Percentiles rank a stretch among this genome's conserved stretches.
These are phyloP conservation scores for Aspergillus bridgeri DNA, from an alignment of 495 filamentous ascomycete species.

Conservation along the genomic window DNA sequence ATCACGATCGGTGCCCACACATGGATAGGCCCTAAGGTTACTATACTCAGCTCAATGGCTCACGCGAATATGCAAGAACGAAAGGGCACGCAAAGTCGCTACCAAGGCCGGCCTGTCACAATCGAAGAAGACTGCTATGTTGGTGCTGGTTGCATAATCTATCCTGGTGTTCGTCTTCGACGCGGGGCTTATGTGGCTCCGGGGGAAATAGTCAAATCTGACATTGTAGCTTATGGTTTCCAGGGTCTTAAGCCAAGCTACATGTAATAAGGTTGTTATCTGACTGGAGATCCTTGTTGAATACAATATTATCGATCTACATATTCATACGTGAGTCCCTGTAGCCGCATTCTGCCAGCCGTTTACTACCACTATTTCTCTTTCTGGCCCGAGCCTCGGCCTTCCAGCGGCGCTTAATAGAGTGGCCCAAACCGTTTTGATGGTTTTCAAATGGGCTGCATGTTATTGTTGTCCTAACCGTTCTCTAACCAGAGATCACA, in stretches of 20 bases:
- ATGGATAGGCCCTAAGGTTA: slow-evolving; percentile 85
- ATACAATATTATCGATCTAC: not conserved
- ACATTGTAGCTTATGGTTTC: slow-evolving; percentile 45
- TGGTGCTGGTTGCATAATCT: slow-evolving; percentile 78
- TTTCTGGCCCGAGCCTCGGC: too few species aligned
- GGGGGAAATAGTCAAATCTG: slow-evolving; percentile 43
- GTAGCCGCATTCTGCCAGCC: too few species aligned
- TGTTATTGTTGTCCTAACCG: too few species aligned
- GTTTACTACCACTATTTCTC: too few species aligned
- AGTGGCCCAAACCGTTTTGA: too few species aligned
- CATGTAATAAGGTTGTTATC: slow-evolving; percentile 26
- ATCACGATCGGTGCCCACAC: slow-evolving; percentile 73
- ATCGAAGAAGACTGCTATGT: slow-evolving; percentile 92
- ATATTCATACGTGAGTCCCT: not conserved
- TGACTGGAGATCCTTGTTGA: not conserved
- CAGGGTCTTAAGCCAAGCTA: slow-evolving; percentile 45
- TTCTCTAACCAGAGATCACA: too few species aligned
- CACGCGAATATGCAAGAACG: slow-evolving; percentile 72
- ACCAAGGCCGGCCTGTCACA: slow-evolving; percentile 66
- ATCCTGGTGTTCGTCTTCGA: slow-evolving; percentile 52
- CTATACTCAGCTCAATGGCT: slow-evolving; percentile 73
- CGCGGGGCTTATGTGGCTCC: slow-evolving; percentile 45
- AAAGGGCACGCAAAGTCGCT: slow-evolving; percentile 69
- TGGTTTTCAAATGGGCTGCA: too few species aligned
- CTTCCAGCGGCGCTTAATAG: too few species aligned